Base-by-base conservation (phyloP, 2,329 filamentous ascomycete species). In the Pseudogymnoascus pannorum region DNA sequence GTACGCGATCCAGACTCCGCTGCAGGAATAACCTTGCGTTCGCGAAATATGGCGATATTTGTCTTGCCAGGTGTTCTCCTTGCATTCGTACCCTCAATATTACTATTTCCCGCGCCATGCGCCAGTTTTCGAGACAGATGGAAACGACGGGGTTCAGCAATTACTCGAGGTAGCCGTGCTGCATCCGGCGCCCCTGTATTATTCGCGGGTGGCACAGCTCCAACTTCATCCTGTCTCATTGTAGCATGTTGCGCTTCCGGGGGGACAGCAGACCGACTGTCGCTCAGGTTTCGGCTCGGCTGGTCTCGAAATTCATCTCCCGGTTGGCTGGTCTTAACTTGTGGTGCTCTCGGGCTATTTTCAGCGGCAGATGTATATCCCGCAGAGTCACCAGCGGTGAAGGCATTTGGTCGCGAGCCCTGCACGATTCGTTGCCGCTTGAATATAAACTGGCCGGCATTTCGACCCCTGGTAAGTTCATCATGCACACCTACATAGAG, bases 91-190 rank as follows among this genome's bases (percentile, higher is more conserved):
- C 57, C 12, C 31, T 58, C 48, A 4, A 18, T 24, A 54, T 54
- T 54, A 18, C 31, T 54, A 31, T 31, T 20, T 54, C 67, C 29
- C 75, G 67, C 62, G 74, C 71, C 69, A 79, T 74, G 26, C 48
- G 62, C 64, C n/a, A 77, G 75, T 58, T 74, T 76, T 62, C 77
- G 75, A 14, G 81, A 83, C 63, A 85, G 79, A 67, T 84, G 82
- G 64, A 84, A 85, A 42, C 79, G 76, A 61, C 82, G 78, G 11
- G 76, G 78, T 65, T 79, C 64, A 33, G 60, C 6, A 36, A 58
- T 35, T 18, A 22, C 42, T 57, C 58, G 38, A 42, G 58, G 20
- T 51, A 22, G 36, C 14, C 38, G 61, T 48, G 18, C 35, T n/a
- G n/a, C 14, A 12, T 58, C 29, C 51, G 22, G 40, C 6, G 51